These are phyloP conservation scores for Dianthus caryophyllus DNA, from an alignment of 148 eudicot genomes.

Conservation along the genomic window DNA sequence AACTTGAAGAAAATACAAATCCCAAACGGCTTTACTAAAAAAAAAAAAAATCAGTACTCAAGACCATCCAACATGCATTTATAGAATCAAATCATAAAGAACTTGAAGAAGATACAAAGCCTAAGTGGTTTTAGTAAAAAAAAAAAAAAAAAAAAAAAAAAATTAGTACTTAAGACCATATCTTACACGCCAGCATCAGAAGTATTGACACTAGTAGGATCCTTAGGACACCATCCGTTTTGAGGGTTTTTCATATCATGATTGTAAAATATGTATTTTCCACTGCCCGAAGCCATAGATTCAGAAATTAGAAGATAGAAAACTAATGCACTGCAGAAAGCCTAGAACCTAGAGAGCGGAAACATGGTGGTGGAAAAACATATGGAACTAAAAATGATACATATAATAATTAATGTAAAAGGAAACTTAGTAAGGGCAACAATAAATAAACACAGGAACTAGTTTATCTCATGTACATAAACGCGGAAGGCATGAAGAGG, in stretches of 20 bases:
- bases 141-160: no score
- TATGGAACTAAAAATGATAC: neutral
- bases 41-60: neutral
- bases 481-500: neutral
- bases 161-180: no score
- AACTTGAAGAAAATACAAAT: slow-evolving; percentile 6
- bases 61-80: no score
- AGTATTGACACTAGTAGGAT: slow-evolving; percentile 10
- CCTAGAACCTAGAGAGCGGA: neutral
- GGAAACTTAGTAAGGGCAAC: neutral
- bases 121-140: neutral
- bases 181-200: slow-evolving; percentile 27
- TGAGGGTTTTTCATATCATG: neutral
- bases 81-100: neutral
- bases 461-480: slow-evolving; percentile 12
- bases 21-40: neutral
- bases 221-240: slow-evolving; percentile 6
- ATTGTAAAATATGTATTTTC: slow-evolving; percentile 14
- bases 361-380: neutral
- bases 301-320: slow-evolving; percentile 4
- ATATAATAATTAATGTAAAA: neutral
- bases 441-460: slow-evolving; percentile 8
- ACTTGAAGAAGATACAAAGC: slow-evolving; percentile 7
- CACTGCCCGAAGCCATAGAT: slow-evolving; percentile 20
- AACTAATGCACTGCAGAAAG: neutral